Conservation (phyloP, 177 flowering plant species). For the Vitis hybrid region DNA sequence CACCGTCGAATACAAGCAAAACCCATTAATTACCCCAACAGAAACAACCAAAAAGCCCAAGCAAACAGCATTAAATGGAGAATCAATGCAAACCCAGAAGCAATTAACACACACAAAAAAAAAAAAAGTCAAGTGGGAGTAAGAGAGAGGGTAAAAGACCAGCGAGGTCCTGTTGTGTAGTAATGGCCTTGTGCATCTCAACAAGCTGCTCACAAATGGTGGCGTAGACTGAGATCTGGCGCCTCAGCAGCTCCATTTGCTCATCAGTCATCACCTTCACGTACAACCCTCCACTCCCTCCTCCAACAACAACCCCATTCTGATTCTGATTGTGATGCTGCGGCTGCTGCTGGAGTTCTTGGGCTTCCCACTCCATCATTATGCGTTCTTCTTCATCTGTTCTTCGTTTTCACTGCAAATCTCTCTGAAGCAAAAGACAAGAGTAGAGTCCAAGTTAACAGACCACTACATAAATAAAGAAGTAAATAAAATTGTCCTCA, state of each 20-base stretch:
- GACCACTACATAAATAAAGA: too few relatives aligned
- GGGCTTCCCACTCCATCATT: slow-evolving; percentile 34
- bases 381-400: slow-evolving; percentile 3
- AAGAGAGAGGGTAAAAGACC: slow-evolving; percentile 31
- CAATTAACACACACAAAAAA: background rate
- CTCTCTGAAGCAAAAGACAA: slow-evolving; percentile 7
- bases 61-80: background rate
- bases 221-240: slow-evolving; percentile 73
- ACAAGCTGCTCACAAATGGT: slow-evolving; percentile 80
- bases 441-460: too few relatives aligned
- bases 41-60: background rate
- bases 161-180: slow-evolving; percentile 59
- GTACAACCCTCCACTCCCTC: slow-evolving; percentile 28
- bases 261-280: slow-evolving; percentile 92
- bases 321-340: slow-evolving; percentile 3
- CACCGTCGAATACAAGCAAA: background rate
- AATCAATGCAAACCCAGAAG: background rate
- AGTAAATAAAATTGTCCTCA: too few relatives aligned
- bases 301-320: slow-evolving; percentile 5
- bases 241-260: slow-evolving; percentile 69
- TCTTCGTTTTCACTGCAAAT: slow-evolving; percentile 2
- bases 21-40: background rate
- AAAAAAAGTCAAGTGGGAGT: background rate
- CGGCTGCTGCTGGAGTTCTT: slow-evolving; percentile 8
- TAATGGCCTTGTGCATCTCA: slow-evolving; percentile 67